Percentiles rank a stretch among this genome's conserved stretches.
phyloP scores from a whole-genome alignment of 2,329 filamentous ascomycete species.

The Plenodomus lindquistii region DNA sequence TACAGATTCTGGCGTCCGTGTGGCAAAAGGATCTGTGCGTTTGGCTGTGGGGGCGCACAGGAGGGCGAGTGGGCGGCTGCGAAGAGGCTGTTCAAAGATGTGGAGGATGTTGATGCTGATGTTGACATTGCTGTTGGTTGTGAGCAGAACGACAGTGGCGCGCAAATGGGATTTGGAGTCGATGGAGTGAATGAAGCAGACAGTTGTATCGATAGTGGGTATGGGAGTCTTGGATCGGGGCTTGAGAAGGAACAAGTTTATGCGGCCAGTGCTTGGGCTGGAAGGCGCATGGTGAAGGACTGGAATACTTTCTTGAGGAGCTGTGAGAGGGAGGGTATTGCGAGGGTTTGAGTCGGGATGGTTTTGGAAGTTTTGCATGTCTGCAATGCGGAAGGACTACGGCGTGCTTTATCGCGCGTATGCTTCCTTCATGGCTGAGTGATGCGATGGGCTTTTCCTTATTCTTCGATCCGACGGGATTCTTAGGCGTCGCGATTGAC shows the following conservation, averaged over 20 bases:
- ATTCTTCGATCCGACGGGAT: not conserved
- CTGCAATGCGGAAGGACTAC: no score
- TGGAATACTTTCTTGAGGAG: conserved; percentile 16
- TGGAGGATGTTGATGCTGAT: conserved; percentile 18
- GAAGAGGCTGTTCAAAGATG: conserved; percentile 34
- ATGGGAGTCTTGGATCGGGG: not conserved
- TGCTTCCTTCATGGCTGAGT: no score
- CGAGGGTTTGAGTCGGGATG: conserved; percentile 17
- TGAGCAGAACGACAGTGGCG: not conserved
- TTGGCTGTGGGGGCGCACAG: conserved; percentile 35
- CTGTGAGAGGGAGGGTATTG: conserved; percentile 27
- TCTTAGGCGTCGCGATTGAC: not conserved
- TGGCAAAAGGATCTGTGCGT: conserved; percentile 31
- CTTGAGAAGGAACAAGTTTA: not conserved
- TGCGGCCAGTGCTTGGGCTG: conserved; percentile 15
- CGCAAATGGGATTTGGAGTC: not conserved
- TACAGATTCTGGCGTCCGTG: conserved; percentile 44
- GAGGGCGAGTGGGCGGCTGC: conserved; percentile 36
- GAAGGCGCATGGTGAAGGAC: conserved; percentile 13
- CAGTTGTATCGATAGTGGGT: not conserved
- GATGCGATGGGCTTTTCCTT: not conserved
- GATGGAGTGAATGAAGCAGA: conserved; percentile 4
- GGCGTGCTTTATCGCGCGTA: no score
- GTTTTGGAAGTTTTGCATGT: no score
- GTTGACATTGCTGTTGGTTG: no score